A percentile compares a stretch with the other conserved stretches of the same genome.
Conservation (phyloP, 129 eudicot genomes). For the Helianthus tuberosus region DNA sequence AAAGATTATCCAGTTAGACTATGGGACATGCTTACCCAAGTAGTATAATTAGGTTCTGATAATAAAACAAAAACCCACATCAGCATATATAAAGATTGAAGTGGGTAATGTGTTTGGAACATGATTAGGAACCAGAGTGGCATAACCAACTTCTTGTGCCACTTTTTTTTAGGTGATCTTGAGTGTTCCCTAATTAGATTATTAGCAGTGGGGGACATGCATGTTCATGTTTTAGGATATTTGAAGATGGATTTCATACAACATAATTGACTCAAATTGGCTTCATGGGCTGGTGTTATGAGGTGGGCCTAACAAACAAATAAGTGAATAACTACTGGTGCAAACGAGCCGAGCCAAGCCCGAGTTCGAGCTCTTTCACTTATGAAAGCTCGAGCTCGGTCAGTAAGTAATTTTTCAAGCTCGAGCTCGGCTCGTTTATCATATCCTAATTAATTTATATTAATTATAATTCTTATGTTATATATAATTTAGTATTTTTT, state of each 20-base stretch:
- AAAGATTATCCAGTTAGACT: slow-evolving; percentile 19
- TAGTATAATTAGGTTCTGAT: slow-evolving; percentile 37
- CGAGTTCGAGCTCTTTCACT: too few species aligned
- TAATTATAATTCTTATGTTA: too few species aligned
- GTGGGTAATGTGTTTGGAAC: slow-evolving; percentile 33
- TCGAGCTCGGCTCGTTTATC: too few species aligned
- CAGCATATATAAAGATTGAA: slow-evolving; percentile 26
- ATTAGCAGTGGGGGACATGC: slow-evolving; percentile 20
- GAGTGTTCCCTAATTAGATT: slow-evolving; percentile 24
- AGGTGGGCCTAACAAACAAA: neutral
- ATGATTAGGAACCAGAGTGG: slow-evolving; percentile 49
- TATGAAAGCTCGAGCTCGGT: too few species aligned
- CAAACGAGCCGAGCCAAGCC: too few species aligned
- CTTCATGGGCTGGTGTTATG: neutral
- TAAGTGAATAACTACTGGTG: too few species aligned
- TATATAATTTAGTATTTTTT: too few species aligned
- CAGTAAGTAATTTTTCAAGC: too few species aligned
- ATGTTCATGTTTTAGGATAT: neutral
- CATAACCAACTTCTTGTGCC: slow-evolving; percentile 33
- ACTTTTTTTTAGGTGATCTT: slow-evolving; percentile 7
- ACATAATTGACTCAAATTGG: neutral
- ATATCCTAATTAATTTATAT: too few species aligned
- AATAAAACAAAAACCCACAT: slow-evolving; percentile 28
- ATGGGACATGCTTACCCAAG: slow-evolving; percentile 34
- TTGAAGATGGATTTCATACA: neutral